Base-by-base conservation (phyloP, 2,329 filamentous ascomycete genomes). In the Sporothrix protearum region DNA sequence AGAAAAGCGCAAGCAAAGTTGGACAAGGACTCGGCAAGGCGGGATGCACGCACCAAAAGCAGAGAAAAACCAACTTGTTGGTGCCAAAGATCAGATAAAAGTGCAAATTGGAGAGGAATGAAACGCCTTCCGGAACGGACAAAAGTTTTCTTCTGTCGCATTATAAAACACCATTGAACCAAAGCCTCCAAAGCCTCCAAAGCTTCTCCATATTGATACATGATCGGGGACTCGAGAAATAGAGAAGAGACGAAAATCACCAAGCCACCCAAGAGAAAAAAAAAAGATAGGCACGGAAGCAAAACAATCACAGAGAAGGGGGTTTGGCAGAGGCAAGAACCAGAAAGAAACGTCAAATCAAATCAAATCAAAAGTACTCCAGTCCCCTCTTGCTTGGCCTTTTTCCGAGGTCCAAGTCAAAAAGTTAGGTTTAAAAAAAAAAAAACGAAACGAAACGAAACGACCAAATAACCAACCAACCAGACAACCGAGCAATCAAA, bases 381-480 rank as follows among this genome's bases (percentile, higher is more conserved):
- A 30, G n/a, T 66, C 61, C 59, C 59, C 61, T 47, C 30, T 66
- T 49, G 61, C 42, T 49, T 66, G 25, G 30, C 22, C 42, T n/a
- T 66, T 66, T 33, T 30, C 39, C 61, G 25, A 33, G 61, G 61
- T 49, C 25, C 61, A 66, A 66, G 42, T 33, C 61, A 66, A 33
- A 33, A 49, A 14, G n/a, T n/a, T 12, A 22, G 22, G 25, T 36
- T 14, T 3, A 14, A 19, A 33, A 30, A 59, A 14, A 2, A 33
- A 7, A 59, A 30, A 33, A 59, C 3, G 19, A 59, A 36, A 36
- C 55, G 5, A n/a, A n/a, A 59, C 25, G 5, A 59, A 30, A 30
- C 55, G 7, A 59, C 22, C 9, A 6, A 64, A 28, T n/a, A 61
- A 59, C n/a, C 22, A 39, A 19, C n/a, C n/a, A n/a, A 59, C 25